Conservation (phyloP, 805 yeast genomes). For the Hanseniaspora pseudoguilliermondii region DNA sequence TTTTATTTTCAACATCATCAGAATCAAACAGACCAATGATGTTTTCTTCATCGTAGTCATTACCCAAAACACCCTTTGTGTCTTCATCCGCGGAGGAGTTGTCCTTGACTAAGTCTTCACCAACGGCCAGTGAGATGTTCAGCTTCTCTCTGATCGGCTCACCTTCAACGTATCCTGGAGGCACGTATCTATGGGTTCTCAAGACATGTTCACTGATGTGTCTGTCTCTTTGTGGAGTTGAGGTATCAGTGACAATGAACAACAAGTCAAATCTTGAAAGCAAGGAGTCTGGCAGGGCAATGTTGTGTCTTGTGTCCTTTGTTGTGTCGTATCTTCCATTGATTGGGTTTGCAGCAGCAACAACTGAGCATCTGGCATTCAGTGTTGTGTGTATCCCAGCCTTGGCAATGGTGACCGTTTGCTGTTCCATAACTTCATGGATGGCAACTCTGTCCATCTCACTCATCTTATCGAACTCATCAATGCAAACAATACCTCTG, state of each 20-base stretch:
- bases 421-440: conserved; percentile 99
- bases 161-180: conserved; percentile 82
- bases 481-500: conserved; percentile 93
- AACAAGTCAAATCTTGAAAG: conserved; percentile 92
- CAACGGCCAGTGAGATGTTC: conserved; percentile 65
- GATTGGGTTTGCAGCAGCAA: conserved; percentile 98
- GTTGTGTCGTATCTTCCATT: conserved; percentile 91
- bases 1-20: conserved; percentile 9
- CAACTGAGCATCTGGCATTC: conserved; percentile 89
- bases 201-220: conserved; percentile 86
- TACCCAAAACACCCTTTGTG: conserved; percentile 31
- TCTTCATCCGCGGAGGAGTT: conserved; percentile 15
- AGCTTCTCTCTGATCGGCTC: conserved; percentile 78
- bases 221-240: conserved; percentile 72
- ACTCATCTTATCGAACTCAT: conserved; percentile 96
- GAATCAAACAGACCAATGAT: conserved; percentile 21
- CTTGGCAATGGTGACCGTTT: conserved; percentile 93
- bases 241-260: conserved; percentile 92
- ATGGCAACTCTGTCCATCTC: conserved; percentile 95
- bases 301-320: conserved; percentile 70
- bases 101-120: conserved; percentile 35
- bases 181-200: conserved; percentile 80
- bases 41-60: conserved; percentile 33
- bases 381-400: conserved; percentile 97
- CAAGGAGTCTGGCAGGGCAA: conserved; percentile 91